Base-by-base conservation (phyloP, 1,284 basidiomycete species). In the Boletus austroedulis region DNA sequence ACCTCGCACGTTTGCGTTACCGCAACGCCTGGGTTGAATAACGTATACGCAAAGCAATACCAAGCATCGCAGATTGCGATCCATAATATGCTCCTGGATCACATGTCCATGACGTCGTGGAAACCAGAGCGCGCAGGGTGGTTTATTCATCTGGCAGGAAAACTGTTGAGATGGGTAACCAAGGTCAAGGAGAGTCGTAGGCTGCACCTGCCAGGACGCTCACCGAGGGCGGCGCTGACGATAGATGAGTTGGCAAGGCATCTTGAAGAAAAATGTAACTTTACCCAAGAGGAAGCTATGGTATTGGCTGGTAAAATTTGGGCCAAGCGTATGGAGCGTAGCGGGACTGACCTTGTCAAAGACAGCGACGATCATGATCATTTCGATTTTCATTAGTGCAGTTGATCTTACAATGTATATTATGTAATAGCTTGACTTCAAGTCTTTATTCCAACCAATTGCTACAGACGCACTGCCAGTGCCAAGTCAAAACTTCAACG, bases 101-200 rank as follows among this genome's bases (percentile, higher is more conserved):
- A 66, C 41, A 46, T 64, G 57, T 60, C 64, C 14, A 11, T 34
- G 56, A 11, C 29, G 4, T 71, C 66, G 11, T 67, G 66, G 66
- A 48, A 58, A n/a, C 57, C 61, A 2, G 65, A 62, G 26, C 62
- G 40, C 19, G 53, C 14, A 3, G 21, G 53, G 9, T 67, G 66
- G 66, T 71, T 71, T 14, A 17, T 65, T 44, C 52, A 68, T 31
- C 32, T 71, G 23, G 69, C 69, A 0, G 54, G 69, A 5, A 58
- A 43, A 53, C 4, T 67, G 55, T 41, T 71, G 64, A 53, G 19
- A 24, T 71, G 56, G 66, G 58, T 65, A 6, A 47, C 24, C 7
- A 57, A 50, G 41, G 11, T 59, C 50, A 67, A 26, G 34, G 50
- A 53, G n/a, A n/a, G n/a, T 34, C 45, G 32, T 26, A 61, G 17